Percentiles rank a stretch among this genome's conserved stretches.
Evolutionary conservation across 495 filamentous ascomycete genomes (phyloP).

Genomic region (Neurospora cerealis): DNA sequence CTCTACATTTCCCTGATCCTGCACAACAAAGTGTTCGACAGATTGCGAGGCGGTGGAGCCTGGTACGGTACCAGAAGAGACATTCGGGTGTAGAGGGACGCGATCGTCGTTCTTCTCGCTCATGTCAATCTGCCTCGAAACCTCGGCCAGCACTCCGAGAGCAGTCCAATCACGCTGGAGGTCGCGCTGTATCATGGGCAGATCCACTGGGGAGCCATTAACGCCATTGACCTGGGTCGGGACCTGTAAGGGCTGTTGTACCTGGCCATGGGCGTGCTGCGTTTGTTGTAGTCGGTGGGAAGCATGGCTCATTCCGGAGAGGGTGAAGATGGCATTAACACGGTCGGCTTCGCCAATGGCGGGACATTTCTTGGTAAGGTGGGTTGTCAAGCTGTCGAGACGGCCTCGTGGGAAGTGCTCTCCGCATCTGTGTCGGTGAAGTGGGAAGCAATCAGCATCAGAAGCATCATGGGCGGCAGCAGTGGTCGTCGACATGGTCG

Average conservation of each 20-base stretch:
- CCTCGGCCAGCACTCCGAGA: slow-evolving; percentile 72
- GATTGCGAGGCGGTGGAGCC: slow-evolving; percentile 4
- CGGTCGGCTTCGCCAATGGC: slow-evolving; percentile 58
- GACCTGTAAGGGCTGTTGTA: slow-evolving; percentile 11
- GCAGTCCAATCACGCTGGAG: slow-evolving; percentile 50
- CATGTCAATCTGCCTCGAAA: slow-evolving; percentile 57
- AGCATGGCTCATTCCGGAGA: slow-evolving; percentile 30
- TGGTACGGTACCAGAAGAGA: neutral
- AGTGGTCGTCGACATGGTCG: neutral
- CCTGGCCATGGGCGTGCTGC: slow-evolving; percentile 14
- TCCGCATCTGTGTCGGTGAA: slow-evolving; percentile 43
- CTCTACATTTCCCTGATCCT: slow-evolving; percentile 41
- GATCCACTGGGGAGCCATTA: slow-evolving; percentile 19
- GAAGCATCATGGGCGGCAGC: slow-evolving; percentile 1
- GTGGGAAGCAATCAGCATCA: neutral
- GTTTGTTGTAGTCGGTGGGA: slow-evolving; percentile 16
- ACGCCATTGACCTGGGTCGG: slow-evolving; percentile 30
- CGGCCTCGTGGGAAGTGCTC: slow-evolving; percentile 79
- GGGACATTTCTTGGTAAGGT: slow-evolving; percentile 74
- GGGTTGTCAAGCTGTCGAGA: slow-evolving; percentile 65
- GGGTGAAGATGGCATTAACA: slow-evolving; percentile 48
- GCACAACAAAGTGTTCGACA: slow-evolving; percentile 32
- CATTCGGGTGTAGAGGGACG: slow-evolving; percentile 7
- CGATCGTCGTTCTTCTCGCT: slow-evolving; percentile 40
- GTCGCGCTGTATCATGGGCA: slow-evolving; percentile 21